Evolutionary conservation across 148 eudicot genomes (phyloP).

Genomic region (Persicaria maculosa): DNA sequence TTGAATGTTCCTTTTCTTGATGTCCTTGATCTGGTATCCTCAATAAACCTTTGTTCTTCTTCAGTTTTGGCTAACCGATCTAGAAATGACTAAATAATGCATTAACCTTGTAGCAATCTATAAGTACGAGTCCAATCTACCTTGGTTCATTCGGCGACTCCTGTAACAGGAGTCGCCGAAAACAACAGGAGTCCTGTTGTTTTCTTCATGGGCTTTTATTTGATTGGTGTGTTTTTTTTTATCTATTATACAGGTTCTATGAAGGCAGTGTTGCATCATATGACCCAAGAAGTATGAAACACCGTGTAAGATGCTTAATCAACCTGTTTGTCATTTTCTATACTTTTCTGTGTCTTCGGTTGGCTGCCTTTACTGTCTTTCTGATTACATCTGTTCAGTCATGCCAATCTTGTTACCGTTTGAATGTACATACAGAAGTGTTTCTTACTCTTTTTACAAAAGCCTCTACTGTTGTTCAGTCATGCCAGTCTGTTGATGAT

Average conservation of each 20-base stretch:
- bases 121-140: not conserved
- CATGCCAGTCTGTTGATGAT: not conserved
- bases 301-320: conserved; percentile 36
- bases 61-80: not conserved
- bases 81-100: not conserved
- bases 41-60: not conserved
- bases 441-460: too few relatives aligned
- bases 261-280: conserved; percentile 46
- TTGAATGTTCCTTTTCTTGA: not conserved
- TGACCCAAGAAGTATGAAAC: conserved; percentile 38
- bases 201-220: not conserved
- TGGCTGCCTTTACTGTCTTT: conserved; percentile 7
- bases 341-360: not conserved
- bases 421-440: not conserved
- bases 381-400: not conserved
- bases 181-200: too few relatives aligned
- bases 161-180: too few relatives aligned
- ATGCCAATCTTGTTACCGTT: not conserved
- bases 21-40: not conserved
- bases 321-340: not conserved
- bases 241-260: conserved; percentile 42
- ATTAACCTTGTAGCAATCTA: not conserved
- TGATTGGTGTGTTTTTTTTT: conserved; percentile 4
- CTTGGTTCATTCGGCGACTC: not conserved
- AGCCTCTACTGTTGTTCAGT: too few relatives aligned